A percentile compares a stretch with the other conserved stretches of the same genome.
Evolutionary conservation across 192 early-diverging fungal species (phyloP).

Genomic region (Rhizophagus prolifer): DNA sequence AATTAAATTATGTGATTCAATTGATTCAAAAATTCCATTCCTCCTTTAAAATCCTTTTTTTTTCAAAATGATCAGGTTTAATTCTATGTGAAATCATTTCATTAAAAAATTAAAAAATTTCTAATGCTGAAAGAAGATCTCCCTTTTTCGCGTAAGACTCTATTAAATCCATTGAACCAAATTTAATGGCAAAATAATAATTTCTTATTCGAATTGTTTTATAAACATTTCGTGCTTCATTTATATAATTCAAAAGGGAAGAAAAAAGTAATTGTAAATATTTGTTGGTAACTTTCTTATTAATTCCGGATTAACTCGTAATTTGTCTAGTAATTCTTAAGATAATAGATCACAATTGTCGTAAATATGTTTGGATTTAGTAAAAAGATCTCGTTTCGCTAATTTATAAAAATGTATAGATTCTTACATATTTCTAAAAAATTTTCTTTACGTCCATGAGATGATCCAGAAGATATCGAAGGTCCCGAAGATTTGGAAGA

Average conservation of each 20-base stretch:
- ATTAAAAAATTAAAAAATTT: background rate
- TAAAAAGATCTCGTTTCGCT: background rate
- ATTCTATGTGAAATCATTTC: too few relatives aligned
- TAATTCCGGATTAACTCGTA: background rate
- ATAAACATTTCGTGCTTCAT: background rate
- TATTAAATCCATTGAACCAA: too few relatives aligned
- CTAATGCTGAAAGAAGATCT: background rate
- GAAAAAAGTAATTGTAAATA: background rate
- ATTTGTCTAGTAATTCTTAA: background rate
- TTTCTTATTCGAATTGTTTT: background rate
- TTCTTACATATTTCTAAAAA: background rate
- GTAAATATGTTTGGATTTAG: too few relatives aligned
- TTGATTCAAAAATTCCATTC: background rate
- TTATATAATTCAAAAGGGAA: background rate
- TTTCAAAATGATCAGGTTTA: too few relatives aligned
- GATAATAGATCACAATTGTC: too few relatives aligned
- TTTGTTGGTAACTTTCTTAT: background rate
- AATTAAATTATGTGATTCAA: background rate
- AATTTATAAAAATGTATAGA: background rate
- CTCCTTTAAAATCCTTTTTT: background rate
- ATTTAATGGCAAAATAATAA: too few relatives aligned
- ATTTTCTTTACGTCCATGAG: background rate
- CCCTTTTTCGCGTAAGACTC: too few relatives aligned
- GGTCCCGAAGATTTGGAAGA: background rate
- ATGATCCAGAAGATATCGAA: too few relatives aligned